Percentiles rank a stretch among this genome's conserved stretches.
Conservation (phyloP, 129 eudicot genomes). For the Solidago caesia region DNA sequence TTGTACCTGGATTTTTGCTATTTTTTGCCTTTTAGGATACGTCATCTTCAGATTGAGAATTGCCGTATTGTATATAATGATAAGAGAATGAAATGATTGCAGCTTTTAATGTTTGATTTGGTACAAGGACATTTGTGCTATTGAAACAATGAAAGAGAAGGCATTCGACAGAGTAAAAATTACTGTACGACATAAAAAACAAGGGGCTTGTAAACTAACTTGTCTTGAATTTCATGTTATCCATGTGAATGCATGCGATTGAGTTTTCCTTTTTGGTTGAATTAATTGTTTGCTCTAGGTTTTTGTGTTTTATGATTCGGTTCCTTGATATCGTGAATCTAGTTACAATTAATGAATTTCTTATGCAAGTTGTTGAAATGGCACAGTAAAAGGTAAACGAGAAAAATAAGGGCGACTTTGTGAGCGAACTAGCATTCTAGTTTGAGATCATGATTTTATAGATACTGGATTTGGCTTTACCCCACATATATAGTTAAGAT, state of each 20-base stretch:
- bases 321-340: neutral
- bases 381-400: neutral
- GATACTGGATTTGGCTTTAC: neutral
- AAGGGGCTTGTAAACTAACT: too few species aligned
- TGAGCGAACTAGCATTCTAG: conserved; percentile 4
- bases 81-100: too few species aligned
- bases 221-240: neutral
- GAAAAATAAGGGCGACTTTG: neutral
- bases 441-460: neutral
- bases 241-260: conserved; percentile 14
- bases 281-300: neutral
- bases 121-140: too few species aligned
- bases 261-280: conserved; percentile 4
- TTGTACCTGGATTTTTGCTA: too few species aligned
- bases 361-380: neutral
- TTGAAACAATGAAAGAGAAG: too few species aligned
- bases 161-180: too few species aligned
- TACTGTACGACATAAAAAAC: too few species aligned
- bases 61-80: too few species aligned
- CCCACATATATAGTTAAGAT: neutral
- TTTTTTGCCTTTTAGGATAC: too few species aligned
- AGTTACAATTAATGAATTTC: neutral
- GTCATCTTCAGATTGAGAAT: too few species aligned
- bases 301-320: neutral
- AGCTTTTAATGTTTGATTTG: too few species aligned